Base-by-base conservation (phyloP, 352 stramenopile species). In the Elongisporangium undulatum region DNA sequence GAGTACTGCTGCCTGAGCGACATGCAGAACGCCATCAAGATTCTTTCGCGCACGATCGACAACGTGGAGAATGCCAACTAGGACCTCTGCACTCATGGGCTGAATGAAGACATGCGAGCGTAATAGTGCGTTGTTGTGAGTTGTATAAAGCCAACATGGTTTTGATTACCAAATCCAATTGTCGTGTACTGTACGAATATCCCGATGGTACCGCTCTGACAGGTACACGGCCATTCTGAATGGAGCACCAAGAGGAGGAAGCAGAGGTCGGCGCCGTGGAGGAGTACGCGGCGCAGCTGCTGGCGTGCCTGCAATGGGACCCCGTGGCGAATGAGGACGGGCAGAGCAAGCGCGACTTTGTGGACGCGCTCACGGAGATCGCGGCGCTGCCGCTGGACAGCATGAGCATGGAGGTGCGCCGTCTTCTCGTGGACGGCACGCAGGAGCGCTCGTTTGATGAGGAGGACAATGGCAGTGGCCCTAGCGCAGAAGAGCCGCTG, bases 1-100 rank as follows among this genome's bases (percentile, higher is more conserved):
- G 92, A 98, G 68, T 97, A 87, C 72, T 97, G 88, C 56, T 73
- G 64, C 52, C 68, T 97, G 45, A 92, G 68, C 57, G 86, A 95
- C 58, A 96, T 97, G 80, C 74, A 81, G 58, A 73, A 96, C 56
- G 90, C 88, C 13, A 67, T 92, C 21, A 85, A 91, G 73, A 96
- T 98, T 61, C 76, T 97, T 15, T 75, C 88, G 24, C 75, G 69
- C 45, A 92, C 89, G 39, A 87, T 97, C 64, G 68, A 75, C 58
- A 90, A 93, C 53, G 79, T 92, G 29, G 79, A 91, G 19, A n/a
- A n/a, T n/a, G n/a, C n/a, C n/a, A n/a, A n/a, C n/a, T n/a, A n/a
- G n/a, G n/a, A n/a, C n/a, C n/a, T n/a, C n/a, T n/a, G n/a, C n/a
- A n/a, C n/a, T n/a, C n/a, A n/a, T n/a, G n/a, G n/a, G n/a, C n/a